Base-by-base conservation (phyloP, 2,329 filamentous ascomycete genomes). In the Claviceps spartinae region DNA sequence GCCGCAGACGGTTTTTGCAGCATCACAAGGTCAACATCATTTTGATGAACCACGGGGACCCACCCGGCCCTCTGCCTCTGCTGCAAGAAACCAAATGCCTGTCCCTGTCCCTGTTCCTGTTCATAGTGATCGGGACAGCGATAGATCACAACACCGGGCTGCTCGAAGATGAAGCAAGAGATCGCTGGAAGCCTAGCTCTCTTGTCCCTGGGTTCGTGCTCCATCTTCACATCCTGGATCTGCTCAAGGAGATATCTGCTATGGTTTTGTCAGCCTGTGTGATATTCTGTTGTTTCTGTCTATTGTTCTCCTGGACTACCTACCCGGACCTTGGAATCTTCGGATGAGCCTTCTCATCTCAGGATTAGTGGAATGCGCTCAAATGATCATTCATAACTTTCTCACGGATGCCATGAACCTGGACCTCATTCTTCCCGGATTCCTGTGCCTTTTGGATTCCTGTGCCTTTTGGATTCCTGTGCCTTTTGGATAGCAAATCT, bases 11-110 rank as follows among this genome's bases (percentile, higher is more conserved):
- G 64, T 67, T 55, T 76, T 69, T 64, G 59, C 67, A 57, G 56
- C 64, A 22, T 22, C 22, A 57, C 71, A 72, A 66, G 73, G 68
- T 60, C 68, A 69, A 67, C 68, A 69, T 66, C 73, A 76, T 69
- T 79, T 76, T 73, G 75, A 76, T 56, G 68, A 69, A 57, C 60
- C 69, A 62, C 70, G 71, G 58, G 67, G 65, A 55, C 58, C 65
- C 30, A 9, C 30, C 57, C 65, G 70, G 48, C 60, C 62, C 52
- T 63, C 68, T 11, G 64, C 64, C 26, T 61, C 68, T 49, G 66
- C 67, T 58, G 61, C 69, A 56, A 65, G 64, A 59, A 62, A 68
- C 60, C 70, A 69, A 62, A 65, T 67, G 58, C 59, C 67, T 34
- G 30, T 34, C 30, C 58, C 67, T 34, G 30, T 34, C 30, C 9